phyloP scores from a whole-genome alignment of 306 rosid species.

The Corylus americana region DNA sequence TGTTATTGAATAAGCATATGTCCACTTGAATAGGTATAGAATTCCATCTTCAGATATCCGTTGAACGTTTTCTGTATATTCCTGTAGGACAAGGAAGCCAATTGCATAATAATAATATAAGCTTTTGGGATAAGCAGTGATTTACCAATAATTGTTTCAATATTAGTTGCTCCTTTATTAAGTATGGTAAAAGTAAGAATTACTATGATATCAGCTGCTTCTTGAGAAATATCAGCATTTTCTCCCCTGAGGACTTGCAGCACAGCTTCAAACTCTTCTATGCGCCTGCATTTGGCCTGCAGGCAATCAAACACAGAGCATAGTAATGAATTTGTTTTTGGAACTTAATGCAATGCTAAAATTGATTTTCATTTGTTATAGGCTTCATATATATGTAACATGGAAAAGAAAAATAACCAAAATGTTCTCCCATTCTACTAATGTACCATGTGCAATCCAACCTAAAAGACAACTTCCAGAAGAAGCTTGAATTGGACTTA shows the following conservation, averaged over 20 bases:
- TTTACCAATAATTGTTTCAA: background rate
- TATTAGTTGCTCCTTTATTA: background rate
- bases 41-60: background rate
- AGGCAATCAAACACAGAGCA: background rate
- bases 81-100: background rate
- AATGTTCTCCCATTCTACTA: too few relatives aligned
- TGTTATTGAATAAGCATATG: background rate
- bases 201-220: conserved; percentile 2
- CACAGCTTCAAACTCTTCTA: background rate
- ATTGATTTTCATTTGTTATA: background rate
- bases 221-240: conserved; percentile 8
- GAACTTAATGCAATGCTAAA: background rate
- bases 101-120: background rate
- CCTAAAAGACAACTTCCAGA: background rate
- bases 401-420: background rate
- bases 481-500: background rate
- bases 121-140: too few relatives aligned
- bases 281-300: background rate
- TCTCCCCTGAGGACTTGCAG: background rate
- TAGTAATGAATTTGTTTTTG: background rate
- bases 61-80: background rate
- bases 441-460: background rate
- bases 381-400: background rate
- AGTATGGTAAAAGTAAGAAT: background rate
- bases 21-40: background rate